Percentiles rank a stretch among this genome's conserved stretches.
Conservation (phyloP, 108 stramenopile genomes). For the Nannochloropsis salina region DNA sequence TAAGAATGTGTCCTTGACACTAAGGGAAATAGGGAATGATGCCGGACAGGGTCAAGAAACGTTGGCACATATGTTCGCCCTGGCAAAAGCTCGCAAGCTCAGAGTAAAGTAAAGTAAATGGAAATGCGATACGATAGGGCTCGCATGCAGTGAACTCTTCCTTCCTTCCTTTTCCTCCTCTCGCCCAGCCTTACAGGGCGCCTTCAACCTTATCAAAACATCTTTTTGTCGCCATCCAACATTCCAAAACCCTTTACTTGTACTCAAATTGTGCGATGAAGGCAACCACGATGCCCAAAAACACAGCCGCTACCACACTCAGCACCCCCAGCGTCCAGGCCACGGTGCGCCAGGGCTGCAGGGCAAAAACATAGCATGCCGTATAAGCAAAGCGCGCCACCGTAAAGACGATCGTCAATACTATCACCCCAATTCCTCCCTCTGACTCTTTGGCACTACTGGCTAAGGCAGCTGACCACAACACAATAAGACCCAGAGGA, state of each 20-base stretch:
- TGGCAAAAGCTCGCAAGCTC: not conserved
- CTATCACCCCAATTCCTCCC: not conserved
- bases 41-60: not conserved
- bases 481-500: conserved; percentile 18
- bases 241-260: not conserved
- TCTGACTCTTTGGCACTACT: conserved; percentile 9
- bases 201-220: not conserved
- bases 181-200: not conserved
- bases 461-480: not conserved
- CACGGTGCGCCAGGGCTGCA: conserved; percentile 14
- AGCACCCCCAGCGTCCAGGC: conserved; percentile 21
- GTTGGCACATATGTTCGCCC: not conserved
- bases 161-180: not conserved
- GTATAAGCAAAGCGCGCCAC: not conserved
- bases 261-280: conserved; percentile 10
- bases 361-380: not conserved
- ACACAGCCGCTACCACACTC: not conserved
- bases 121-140: not conserved
- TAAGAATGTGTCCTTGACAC: not conserved
- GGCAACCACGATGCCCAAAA: not conserved
- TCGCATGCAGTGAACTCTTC: not conserved
- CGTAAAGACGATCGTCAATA: conserved; percentile 9
- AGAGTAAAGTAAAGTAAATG: not conserved
- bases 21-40: not conserved
- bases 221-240: not conserved